A percentile compares a stretch with the other conserved stretches of the same genome.
Evolutionary conservation across 495 filamentous ascomycete species (phyloP).

Genomic region (Aspergillus sclerotioniger): DNA sequence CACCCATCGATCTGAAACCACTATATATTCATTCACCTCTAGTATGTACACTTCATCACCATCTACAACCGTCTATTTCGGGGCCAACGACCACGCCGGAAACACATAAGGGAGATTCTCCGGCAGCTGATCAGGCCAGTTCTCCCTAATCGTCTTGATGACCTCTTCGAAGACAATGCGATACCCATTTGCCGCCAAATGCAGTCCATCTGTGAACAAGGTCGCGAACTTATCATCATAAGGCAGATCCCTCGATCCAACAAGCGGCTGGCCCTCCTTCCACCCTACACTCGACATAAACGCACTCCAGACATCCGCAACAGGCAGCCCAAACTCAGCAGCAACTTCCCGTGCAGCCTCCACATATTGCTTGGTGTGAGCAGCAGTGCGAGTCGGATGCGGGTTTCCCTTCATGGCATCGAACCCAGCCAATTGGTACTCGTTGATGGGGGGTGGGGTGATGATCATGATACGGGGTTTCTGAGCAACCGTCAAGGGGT

Average conservation of each 20-base stretch:
- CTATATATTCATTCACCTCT: not conserved
- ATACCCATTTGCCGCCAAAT: constrained; percentile 63
- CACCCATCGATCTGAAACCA: not conserved
- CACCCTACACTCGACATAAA: constrained; percentile 66
- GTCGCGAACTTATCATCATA: constrained; percentile 47
- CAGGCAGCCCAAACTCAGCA: constrained; percentile 56
- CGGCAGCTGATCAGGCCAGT: constrained; percentile 61
- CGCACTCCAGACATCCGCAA: constrained; percentile 72
- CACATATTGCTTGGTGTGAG: constrained; percentile 66
- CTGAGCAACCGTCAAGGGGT: constrained; percentile 65
- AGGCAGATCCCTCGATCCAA: constrained; percentile 51
- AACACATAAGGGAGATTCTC: constrained; percentile 50
- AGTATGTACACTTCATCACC: not conserved
- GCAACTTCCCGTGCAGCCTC: constrained; percentile 66
- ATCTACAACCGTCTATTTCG: constrained; percentile 27
- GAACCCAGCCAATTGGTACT: constrained; percentile 59
- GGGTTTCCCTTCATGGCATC: constrained; percentile 51
- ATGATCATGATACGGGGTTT: constrained; percentile 71
- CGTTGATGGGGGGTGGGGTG: constrained; percentile 77
- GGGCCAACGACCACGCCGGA: constrained; percentile 52
- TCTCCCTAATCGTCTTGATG: constrained; percentile 48
- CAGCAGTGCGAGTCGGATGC: constrained; percentile 58
- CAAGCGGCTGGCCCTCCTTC: constrained; percentile 54
- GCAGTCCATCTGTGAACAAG: constrained; percentile 63
- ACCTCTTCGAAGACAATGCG: constrained; percentile 55